Evolutionary conservation across 345 rosid species (phyloP).

Genomic region (Dipteronia dyeriana): DNA sequence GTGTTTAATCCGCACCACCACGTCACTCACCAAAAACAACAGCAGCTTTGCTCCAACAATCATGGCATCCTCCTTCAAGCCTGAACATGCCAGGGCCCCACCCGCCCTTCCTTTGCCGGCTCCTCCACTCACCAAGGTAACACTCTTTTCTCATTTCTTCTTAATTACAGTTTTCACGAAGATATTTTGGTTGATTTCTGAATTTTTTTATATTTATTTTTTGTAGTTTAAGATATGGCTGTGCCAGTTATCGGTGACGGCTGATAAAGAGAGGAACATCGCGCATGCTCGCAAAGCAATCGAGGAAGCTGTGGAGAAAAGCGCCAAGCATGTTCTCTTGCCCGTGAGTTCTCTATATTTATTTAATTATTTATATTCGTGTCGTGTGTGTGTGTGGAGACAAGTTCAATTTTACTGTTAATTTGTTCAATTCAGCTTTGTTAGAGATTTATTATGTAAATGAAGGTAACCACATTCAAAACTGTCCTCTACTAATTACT

Average conservation of each 20-base stretch:
- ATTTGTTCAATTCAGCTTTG: not conserved
- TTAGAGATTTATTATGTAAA: not conserved
- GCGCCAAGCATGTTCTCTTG: constrained; percentile 78
- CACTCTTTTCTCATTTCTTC: not conserved
- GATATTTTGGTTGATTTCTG: constrained; percentile 3
- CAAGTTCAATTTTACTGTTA: not conserved
- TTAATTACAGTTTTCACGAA: not conserved
- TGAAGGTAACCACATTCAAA: not conserved
- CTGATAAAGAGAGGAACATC: constrained; percentile 79
- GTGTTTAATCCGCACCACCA: constrained; percentile 14
- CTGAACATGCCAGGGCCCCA: constrained; percentile 79
- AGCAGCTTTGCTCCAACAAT: constrained; percentile 30
- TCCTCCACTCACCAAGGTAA: constrained; percentile 71
- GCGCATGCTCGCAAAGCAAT: constrained; percentile 66
- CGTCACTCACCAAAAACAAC: not conserved
- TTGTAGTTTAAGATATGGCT: constrained; percentile 78
- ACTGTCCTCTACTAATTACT: not conserved
- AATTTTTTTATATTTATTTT: not conserved
- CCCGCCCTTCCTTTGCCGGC: constrained; percentile 73
- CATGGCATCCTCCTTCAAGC: constrained; percentile 74
- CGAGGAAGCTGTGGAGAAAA: constrained; percentile 71
- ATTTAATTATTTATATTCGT: not conserved
- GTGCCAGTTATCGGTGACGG: constrained; percentile 75
- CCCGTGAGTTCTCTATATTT: constrained; percentile 49
- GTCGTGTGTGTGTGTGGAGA: no score